Conservation (phyloP, 306 rosid genomes). For the Cotoneaster glaucophyllus region DNA sequence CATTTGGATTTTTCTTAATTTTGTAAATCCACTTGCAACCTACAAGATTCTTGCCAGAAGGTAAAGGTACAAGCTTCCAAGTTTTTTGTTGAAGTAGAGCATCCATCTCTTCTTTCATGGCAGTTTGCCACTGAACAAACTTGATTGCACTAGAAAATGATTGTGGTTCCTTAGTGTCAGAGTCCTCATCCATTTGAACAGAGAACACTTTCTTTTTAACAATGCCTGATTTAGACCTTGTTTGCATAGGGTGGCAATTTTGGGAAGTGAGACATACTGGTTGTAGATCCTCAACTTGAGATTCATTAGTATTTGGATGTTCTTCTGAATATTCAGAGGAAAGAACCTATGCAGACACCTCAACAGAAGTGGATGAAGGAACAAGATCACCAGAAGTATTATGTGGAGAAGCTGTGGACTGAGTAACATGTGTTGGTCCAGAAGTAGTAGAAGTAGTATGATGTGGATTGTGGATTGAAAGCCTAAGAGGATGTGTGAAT, state of each 20-base stretch:
- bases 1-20: too few relatives aligned
- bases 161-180: too few relatives aligned
- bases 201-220: neutral
- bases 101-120: neutral
- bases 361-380: too few relatives aligned
- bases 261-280: neutral
- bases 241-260: neutral
- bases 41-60: neutral
- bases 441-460: rapidly evolving
- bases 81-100: neutral
- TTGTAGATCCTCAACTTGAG: too few relatives aligned
- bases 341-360: rapidly evolving
- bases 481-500: rapidly evolving
- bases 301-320: rapidly evolving
- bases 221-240: neutral
- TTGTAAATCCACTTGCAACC: too few relatives aligned
- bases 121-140: neutral
- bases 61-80: neutral
- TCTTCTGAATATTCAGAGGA: rapidly evolving
- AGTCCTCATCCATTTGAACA: rapidly evolving
- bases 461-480: too few relatives aligned
- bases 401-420: too few relatives aligned
- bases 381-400: too few relatives aligned
- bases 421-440: too few relatives aligned
- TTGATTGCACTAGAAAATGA: too few relatives aligned